Conservation (phyloP, 1,284 basidiomycete genomes). For the Melampsora larici-populina region DNA sequence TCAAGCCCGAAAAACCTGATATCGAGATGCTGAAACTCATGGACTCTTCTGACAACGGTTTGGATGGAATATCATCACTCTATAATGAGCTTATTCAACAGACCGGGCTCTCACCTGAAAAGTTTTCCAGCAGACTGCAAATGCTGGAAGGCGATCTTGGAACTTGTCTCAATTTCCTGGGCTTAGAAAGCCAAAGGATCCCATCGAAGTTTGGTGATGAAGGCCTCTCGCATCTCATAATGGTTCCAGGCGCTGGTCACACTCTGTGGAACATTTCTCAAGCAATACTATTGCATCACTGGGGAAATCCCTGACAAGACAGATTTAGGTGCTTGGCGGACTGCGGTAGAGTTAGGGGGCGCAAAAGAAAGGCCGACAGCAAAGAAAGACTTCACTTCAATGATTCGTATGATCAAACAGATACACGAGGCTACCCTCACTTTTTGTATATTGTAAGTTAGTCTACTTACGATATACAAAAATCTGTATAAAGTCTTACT, state of each 20-base stretch:
- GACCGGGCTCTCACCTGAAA: neutral
- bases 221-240: neutral
- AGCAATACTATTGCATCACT: too few species aligned
- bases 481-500: too few species aligned
- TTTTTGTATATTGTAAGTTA: neutral
- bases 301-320: too few species aligned
- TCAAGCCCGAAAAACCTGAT: neutral
- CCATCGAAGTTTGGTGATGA: neutral
- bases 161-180: neutral
- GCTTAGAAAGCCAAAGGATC: neutral
- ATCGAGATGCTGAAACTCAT: slow-evolving; percentile 7
- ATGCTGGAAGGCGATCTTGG: too few species aligned
- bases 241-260: neutral
- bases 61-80: neutral
- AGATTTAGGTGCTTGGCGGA: too few species aligned
- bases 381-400: neutral
- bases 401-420: neutral
- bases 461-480: neutral
- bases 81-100: neutral
- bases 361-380: too few species aligned
- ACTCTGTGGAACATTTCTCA: too few species aligned
- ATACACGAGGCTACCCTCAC: neutral
- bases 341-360: too few species aligned
- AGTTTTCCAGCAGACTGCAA: neutral
- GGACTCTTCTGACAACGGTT: neutral